phyloP scores from a whole-genome alignment of 148 eudicot species.

The Silene latifolia region DNA sequence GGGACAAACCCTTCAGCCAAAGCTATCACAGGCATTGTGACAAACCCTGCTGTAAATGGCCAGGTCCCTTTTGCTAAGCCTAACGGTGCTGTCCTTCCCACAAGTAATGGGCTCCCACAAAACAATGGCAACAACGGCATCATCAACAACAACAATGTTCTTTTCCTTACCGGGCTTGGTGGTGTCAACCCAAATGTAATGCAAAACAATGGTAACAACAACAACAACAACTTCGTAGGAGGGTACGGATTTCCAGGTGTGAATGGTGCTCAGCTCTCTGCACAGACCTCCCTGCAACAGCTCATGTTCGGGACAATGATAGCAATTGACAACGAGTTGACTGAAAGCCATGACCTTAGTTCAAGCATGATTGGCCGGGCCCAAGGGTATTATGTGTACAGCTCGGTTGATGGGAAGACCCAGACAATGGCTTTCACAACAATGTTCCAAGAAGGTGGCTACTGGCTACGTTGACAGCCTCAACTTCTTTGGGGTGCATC shows the following conservation, averaged over 20 bases:
- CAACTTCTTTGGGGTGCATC: conserved; percentile 66
- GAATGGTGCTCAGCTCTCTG: conserved; percentile 45
- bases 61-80: conserved; percentile 94
- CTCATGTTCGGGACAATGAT: conserved; percentile 63
- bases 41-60: conserved; percentile 70
- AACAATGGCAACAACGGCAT: conserved; percentile 52
- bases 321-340: conserved; percentile 70
- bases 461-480: conserved; percentile 53
- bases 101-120: conserved; percentile 52
- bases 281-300: conserved; percentile 2
- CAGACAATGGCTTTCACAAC: conserved; percentile 71
- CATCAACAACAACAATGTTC: conserved; percentile 75
- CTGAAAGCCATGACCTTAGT: conserved; percentile 55
- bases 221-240: conserved; percentile 39
- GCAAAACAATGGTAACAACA: conserved; percentile 45
- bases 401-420: conserved; percentile 63
- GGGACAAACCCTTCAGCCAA: conserved; percentile 80
- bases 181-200: conserved; percentile 53
- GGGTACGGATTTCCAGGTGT: conserved; percentile 46
- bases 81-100: conserved; percentile 69
- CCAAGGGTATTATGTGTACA: conserved; percentile 63
- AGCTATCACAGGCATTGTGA: conserved; percentile 83
- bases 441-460: conserved; percentile 62
- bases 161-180: conserved; percentile 84
- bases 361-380: conserved; percentile 63